These are phyloP conservation scores for Leishmania mexicana DNA, from an alignment of 208 protist genomes.

Conservation along the genomic window DNA sequence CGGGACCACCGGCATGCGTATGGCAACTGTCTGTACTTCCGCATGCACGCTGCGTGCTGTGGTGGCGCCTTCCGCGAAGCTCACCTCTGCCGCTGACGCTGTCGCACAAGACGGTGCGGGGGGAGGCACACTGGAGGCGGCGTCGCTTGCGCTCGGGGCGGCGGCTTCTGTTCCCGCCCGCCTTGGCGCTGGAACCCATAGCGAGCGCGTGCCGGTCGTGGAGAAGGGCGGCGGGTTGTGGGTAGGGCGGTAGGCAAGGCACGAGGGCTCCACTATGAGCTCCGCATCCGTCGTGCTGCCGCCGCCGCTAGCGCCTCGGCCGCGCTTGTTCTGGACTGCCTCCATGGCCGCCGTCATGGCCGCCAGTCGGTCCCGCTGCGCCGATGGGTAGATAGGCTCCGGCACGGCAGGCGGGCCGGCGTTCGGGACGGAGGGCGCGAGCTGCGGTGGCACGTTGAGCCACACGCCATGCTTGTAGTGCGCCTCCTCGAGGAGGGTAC, in stretches of 20 bases:
- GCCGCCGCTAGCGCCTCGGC: not conserved
- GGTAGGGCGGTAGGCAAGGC: constrained; percentile 49
- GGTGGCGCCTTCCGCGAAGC: not conserved
- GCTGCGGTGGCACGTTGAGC: constrained; percentile 76
- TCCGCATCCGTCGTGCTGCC: constrained; percentile 1
- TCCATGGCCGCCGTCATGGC: constrained; percentile 23
- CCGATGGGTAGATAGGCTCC: constrained; percentile 37
- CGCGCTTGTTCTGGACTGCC: not conserved
- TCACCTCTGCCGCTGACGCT: not conserved
- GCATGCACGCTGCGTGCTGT: not conserved
- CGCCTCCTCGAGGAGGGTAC: constrained; percentile 62
- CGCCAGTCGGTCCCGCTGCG: constrained; percentile 42
- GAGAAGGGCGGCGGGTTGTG: constrained; percentile 53
- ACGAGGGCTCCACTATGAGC: not conserved
- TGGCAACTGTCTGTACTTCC: constrained; percentile 14
- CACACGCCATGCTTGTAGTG: constrained; percentile 77
- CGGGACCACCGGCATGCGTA: constrained; percentile 36
- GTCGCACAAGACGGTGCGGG: not conserved
- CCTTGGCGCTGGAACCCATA: constrained; percentile 8
- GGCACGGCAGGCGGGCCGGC: constrained; percentile 45
- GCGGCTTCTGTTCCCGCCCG: not conserved
- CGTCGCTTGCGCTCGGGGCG: not conserved
- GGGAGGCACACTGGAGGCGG: too few relatives aligned
- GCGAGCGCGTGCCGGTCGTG: constrained; percentile 48
- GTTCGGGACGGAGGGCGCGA: constrained; percentile 40